A percentile compares a stretch with the other conserved stretches of the same genome.
phyloP scores from a whole-genome alignment of 2,329 filamentous ascomycete species.

The Xylariaceae sp. region DNA sequence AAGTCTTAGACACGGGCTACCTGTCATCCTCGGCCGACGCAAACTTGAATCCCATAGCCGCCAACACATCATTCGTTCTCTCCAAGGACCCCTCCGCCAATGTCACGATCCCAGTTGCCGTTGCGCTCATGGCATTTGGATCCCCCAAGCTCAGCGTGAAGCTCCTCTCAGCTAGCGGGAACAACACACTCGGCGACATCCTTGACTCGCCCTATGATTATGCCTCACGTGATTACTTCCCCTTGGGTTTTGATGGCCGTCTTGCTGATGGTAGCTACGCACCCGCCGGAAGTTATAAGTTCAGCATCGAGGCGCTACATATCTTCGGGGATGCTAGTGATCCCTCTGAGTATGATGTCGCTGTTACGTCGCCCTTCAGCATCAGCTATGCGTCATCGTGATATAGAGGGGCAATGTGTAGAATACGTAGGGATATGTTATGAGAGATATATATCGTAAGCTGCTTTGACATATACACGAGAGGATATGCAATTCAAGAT shows the following conservation, averaged over 20 bases:
- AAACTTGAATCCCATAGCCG: conserved; percentile 23
- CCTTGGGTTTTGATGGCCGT: conserved; percentile 43
- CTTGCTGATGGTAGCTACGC: conserved; percentile 47
- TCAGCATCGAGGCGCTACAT: conserved; percentile 47
- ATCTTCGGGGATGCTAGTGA: conserved; percentile 49
- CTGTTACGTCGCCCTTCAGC: conserved; percentile 41
- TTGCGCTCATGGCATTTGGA: conserved; percentile 44
- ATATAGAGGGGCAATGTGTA: no score
- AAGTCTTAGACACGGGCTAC: conserved; percentile 36
- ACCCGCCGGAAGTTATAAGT: conserved; percentile 48
- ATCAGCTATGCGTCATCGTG: conserved; percentile 38
- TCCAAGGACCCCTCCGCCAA: conserved; percentile 23
- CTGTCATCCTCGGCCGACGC: conserved; percentile 37
- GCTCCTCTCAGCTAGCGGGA: conserved; percentile 41
- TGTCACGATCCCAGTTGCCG: conserved; percentile 38
- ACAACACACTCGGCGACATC: conserved; percentile 37
- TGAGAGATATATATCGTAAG: no score
- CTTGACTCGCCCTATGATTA: conserved; percentile 39
- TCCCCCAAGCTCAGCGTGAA: conserved; percentile 43
- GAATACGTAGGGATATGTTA: no score
- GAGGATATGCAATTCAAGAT: no score
- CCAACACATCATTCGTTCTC: conserved; percentile 27
- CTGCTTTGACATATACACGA: no score
- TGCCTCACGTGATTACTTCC: conserved; percentile 34
- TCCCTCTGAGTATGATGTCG: conserved; percentile 46